These are phyloP conservation scores for Pulveroboletus sp. DNA, from an alignment of 768 basidiomycete species.

Conservation along the genomic window DNA sequence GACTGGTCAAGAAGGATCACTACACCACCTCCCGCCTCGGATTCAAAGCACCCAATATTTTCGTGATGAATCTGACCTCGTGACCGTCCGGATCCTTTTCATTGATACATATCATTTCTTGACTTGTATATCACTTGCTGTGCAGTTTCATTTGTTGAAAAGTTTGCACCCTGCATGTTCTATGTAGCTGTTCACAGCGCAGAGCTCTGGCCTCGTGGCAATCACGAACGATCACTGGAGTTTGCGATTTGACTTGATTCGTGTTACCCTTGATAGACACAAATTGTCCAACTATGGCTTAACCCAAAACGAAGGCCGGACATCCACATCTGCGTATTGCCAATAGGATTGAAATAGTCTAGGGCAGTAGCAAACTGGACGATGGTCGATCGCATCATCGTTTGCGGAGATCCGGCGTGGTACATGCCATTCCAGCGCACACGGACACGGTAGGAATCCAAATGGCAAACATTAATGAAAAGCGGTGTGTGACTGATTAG, in stretches of 20 bases:
- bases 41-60: conserved; percentile 76
- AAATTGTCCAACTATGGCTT: background rate
- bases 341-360: conserved; percentile 59
- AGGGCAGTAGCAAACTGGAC: conserved; percentile 78
- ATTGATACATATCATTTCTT: conserved; percentile 7
- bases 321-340: too few species aligned
- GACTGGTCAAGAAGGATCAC: conserved; percentile 53
- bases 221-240: background rate
- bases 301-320: too few species aligned
- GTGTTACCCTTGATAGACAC: background rate
- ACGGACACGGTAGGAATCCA: conserved; percentile 26
- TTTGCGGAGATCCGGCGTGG: conserved; percentile 56
- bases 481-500: background rate
- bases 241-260: background rate
- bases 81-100: conserved; percentile 23
- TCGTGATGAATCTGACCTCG: conserved; percentile 63
- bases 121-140: conserved; percentile 5
- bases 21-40: conserved; percentile 65
- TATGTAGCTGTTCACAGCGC: background rate
- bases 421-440: conserved; percentile 85
- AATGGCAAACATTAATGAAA: background rate
- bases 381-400: conserved; percentile 73
- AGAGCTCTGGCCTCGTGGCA: background rate
- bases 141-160: background rate
- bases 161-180: background rate